Evolutionary conservation across 441 rosid species (phyloP), one percentile per base, ranked within the genome.

Genomic region (Sinapis alba): DNA sequence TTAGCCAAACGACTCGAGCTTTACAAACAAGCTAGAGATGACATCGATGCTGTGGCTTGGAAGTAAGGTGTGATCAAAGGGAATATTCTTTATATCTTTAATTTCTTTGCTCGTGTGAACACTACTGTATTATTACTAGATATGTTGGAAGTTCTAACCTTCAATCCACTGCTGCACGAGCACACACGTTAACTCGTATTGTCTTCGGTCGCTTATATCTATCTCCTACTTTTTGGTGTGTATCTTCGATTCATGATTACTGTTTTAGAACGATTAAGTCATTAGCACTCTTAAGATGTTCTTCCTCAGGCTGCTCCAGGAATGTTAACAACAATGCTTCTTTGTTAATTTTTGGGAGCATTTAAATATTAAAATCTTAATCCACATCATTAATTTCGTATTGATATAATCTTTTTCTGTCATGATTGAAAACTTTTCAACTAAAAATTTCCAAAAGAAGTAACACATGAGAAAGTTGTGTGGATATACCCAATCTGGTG

Each of bases 11-110:
- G 98, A 84, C 99, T 93, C 2, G 97, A 93, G 70, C 88, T 96
- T 27, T 93, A 96, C 89, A 93, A 96, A 75, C 88, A 93, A n/a
- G 99, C 99, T 13, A 84, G 98, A 84, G 99, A 96, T 43, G 99
- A 96, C 79, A 96, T 96, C 13, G 98, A 96, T 66, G 76, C 97
- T 0, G 98, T 91, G 54, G 98, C 98, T 2, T 96, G 99, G 99
- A 96, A 90, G 84, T 95, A 84, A 88, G 67, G 47, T 60, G 45
- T 43, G 66, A 59, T 59, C 66, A 41, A 45, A 7, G 8, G 41
- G 1, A 63, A 69, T 57, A 79, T 73, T 68, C 75, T 73, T 60
- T 68, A 38, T 69, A 45, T 54, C 45, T 34, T 56, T 43, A 67
- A 8, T 65, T 56, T 56, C 45, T 50, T 62, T 69, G 47, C 45